Evolutionary conservation across 805 yeast genomes (phyloP), one percentile per base, ranked within the genome.

Genomic region (Metschnikowia dekortorum): DNA sequence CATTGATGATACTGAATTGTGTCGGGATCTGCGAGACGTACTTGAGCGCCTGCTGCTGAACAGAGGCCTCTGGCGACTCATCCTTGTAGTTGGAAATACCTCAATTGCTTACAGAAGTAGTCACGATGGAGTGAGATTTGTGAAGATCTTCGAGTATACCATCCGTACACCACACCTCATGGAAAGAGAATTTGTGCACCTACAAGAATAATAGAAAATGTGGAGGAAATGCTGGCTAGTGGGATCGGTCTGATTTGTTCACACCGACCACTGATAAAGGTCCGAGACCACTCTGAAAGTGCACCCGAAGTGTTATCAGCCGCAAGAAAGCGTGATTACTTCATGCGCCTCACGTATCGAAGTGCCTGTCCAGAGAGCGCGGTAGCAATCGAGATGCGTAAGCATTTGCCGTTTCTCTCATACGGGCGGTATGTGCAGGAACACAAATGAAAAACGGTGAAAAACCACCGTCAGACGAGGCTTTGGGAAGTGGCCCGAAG

Each of bases 1-100:
- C 30, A 66, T 42, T 1, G 76, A 70, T 2, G 63, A 46, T 7
- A 70, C 61, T 11, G 75, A 70, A 48, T 63, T 65, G 44, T 63
- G 66, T 46, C 73, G 66, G 2, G 70, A 53, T 8, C 59, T 40
- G 35, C 58, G 64, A 7, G 59, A 63, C 16, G 67, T 58, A 44
- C 67, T 60, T 31, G 68, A 61, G 36, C 70, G 50, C 29, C 70
- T 51, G 43, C 67, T 53, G 38, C 59, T 52, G 14, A 53, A 40
- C 53, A 53, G 53, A 13, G 51, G 55, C 18, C 55, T 39, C 32
- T 41, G 18, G 18, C 47, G 47, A 18, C 36, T 36, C 47, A 44
- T 44, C 11, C 11, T 10, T 29, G 22, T 29, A 26, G 26, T 11
- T 8, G 22, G 9, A 28, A 39, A n/a, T 28, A 22, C 16, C 43